Evolutionary conservation across 2,329 filamentous ascomycete species (phyloP).

Genomic region (Colletotrichum gloeosporioides): DNA sequence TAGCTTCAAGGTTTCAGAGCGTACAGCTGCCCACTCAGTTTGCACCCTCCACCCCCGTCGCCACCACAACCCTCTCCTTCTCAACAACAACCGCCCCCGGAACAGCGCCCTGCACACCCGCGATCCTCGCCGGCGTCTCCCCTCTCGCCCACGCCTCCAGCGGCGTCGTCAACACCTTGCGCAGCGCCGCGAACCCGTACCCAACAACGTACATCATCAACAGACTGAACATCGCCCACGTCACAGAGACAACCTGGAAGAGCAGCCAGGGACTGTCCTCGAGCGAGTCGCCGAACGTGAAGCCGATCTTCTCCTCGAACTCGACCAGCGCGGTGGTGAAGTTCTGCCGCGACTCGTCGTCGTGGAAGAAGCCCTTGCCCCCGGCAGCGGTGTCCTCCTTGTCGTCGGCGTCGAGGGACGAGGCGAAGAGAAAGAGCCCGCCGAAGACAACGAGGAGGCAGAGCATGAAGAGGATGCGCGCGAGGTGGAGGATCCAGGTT

Average conservation of each 20-base stretch:
- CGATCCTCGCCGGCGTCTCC: neutral
- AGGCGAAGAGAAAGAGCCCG: neutral
- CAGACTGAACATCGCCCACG: neutral
- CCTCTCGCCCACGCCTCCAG: neutral
- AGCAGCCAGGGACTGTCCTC: neutral
- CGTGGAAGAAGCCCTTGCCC: neutral
- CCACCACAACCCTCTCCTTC: neutral
- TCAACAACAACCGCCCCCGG: neutral
- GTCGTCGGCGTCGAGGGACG: neutral
- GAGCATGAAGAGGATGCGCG: slow-evolving; percentile 4
- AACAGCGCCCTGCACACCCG: neutral
- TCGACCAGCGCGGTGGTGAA: neutral
- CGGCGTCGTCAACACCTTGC: slow-evolving; percentile 11
- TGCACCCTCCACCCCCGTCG: neutral
- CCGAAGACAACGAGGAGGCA: neutral
- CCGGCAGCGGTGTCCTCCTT: neutral
- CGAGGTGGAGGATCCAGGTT: slow-evolving; percentile 10
- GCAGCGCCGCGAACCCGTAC: slow-evolving; percentile 3
- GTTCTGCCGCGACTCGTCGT: neutral
- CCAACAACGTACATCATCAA: neutral
- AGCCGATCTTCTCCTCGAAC: neutral
- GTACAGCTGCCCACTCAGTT: neutral
- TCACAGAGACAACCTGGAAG: neutral
- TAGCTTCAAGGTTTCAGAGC: neutral
- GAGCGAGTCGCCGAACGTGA: neutral